These are phyloP conservation scores for Rhodotorula diobovata DNA, from an alignment of 768 basidiomycete species.

Conservation along the genomic window DNA sequence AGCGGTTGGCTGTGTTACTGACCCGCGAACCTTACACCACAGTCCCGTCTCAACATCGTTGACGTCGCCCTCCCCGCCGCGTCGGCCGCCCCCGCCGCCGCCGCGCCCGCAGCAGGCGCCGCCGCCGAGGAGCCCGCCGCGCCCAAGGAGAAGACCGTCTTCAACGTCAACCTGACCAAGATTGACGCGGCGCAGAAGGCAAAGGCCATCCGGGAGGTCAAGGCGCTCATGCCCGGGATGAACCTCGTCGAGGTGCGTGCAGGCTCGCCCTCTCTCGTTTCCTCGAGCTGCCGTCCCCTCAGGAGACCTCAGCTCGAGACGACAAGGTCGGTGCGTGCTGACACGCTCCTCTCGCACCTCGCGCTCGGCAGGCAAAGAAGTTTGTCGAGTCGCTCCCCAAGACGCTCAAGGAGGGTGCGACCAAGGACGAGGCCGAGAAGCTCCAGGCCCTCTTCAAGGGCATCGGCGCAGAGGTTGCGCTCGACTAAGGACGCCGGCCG, in stretches of 20 bases:
- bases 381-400: constrained; percentile 95
- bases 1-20: too few species aligned
- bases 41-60: constrained; percentile 92
- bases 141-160: constrained; percentile 97
- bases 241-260: constrained; percentile 75
- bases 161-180: constrained; percentile 89
- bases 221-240: constrained; percentile 88
- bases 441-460: constrained; percentile 82
- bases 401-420: constrained; percentile 83
- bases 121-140: constrained; percentile 55
- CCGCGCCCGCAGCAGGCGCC: constrained; percentile 57
- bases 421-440: constrained; percentile 98
- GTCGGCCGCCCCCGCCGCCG: constrained; percentile 50
- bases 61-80: constrained; percentile 90
- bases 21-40: background rate
- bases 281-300: constrained; percentile 1
- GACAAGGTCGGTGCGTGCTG: background rate
- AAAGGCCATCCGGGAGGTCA: constrained; percentile 96
- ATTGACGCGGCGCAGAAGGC: constrained; percentile 89
- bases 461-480: constrained; percentile 77
- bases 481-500: constrained; percentile 56
- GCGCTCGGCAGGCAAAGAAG: constrained; percentile 86
- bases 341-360: background rate
- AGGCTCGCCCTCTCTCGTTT: constrained; percentile 51
- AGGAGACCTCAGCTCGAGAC: background rate